Percentiles rank a stretch among this genome's conserved stretches.
These are phyloP conservation scores for Jamesozyma lodderae DNA, from an alignment of 805 yeast species.

Conservation along the genomic window DNA sequence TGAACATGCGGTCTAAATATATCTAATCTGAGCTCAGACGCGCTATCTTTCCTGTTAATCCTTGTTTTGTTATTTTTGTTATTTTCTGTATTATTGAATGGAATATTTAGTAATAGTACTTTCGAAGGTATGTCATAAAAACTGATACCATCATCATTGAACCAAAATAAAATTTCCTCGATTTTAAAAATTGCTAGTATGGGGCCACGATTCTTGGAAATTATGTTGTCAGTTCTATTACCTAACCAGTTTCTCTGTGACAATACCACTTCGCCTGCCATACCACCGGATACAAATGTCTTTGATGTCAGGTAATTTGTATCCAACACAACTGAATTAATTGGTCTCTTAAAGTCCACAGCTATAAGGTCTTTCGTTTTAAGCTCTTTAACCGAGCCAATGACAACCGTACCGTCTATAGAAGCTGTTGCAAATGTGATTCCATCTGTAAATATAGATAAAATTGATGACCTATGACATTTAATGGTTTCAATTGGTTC, in stretches of 20 bases:
- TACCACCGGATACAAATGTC: constrained; percentile 80
- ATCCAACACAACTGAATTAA: constrained; percentile 78
- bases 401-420: constrained; percentile 85
- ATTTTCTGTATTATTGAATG: constrained; percentile 37
- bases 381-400: constrained; percentile 41
- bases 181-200: constrained; percentile 57
- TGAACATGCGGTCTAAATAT: constrained; percentile 75
- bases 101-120: constrained; percentile 41
- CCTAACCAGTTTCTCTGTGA: constrained; percentile 86
- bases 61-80: constrained; percentile 39
- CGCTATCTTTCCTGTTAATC: constrained; percentile 1
- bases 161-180: constrained; percentile 68
- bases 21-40: constrained; percentile 43
- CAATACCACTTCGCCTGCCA: constrained; percentile 68
- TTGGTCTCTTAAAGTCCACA: constrained; percentile 77
- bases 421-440: constrained; percentile 76
- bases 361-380: constrained; percentile 42
- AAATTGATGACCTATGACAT: constrained; percentile 78
- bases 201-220: constrained; percentile 57
- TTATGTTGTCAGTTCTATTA: constrained; percentile 54
- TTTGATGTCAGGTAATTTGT: constrained; percentile 52
- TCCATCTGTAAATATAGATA: constrained; percentile 68
- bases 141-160: constrained; percentile 72
- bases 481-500: constrained; percentile 60
- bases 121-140: constrained; percentile 51